These are phyloP conservation scores for Bathelium albidoporum DNA, from an alignment of 495 filamentous ascomycete genomes.

Conservation along the genomic window DNA sequence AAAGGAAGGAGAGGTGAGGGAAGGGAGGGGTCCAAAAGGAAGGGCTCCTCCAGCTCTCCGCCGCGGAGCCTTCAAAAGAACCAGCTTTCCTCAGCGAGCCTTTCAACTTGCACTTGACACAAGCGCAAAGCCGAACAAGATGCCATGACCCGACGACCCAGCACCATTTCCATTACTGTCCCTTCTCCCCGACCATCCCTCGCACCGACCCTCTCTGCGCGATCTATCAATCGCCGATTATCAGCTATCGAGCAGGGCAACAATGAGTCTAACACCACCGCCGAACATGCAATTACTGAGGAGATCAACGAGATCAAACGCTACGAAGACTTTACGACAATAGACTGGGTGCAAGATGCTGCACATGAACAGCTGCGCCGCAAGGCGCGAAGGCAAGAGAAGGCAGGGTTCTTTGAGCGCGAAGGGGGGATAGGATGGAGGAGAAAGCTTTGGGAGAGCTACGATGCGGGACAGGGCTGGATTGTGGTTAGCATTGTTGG, in stretches of 20 bases:
- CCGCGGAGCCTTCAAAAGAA: not conserved
- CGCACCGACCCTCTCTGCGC: slow-evolving; percentile 31
- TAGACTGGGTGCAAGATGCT: slow-evolving; percentile 99
- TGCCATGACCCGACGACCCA: slow-evolving; percentile 34
- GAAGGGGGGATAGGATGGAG: slow-evolving; percentile 69
- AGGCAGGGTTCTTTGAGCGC: slow-evolving; percentile 64
- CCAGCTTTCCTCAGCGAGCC: not conserved
- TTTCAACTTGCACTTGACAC: not conserved
- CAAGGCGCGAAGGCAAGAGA: slow-evolving; percentile 61
- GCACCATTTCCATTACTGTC: slow-evolving; percentile 22
- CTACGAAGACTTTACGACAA: slow-evolving; percentile 97
- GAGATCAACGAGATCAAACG: slow-evolving; percentile 97
- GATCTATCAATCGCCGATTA: slow-evolving; percentile 55
- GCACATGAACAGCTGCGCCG: slow-evolving; percentile 78
- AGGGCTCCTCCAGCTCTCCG: slow-evolving; percentile 3
- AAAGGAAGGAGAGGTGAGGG: not conserved
- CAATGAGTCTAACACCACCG: slow-evolving; percentile 32
- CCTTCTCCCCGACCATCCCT: slow-evolving; percentile 12
- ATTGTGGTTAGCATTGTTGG: slow-evolving; percentile 94
- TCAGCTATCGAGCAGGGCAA: slow-evolving; percentile 61
- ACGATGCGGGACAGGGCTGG: slow-evolving; percentile 96
- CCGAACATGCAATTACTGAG: slow-evolving; percentile 58
- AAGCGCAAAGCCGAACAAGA: slow-evolving; percentile 9
- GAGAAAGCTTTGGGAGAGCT: slow-evolving; percentile 71
- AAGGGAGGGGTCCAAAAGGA: not conserved